Percentiles rank a stretch among this genome's conserved stretches.
Evolutionary conservation across 306 rosid genomes (phyloP).

Genomic region (Inga laurina): DNA sequence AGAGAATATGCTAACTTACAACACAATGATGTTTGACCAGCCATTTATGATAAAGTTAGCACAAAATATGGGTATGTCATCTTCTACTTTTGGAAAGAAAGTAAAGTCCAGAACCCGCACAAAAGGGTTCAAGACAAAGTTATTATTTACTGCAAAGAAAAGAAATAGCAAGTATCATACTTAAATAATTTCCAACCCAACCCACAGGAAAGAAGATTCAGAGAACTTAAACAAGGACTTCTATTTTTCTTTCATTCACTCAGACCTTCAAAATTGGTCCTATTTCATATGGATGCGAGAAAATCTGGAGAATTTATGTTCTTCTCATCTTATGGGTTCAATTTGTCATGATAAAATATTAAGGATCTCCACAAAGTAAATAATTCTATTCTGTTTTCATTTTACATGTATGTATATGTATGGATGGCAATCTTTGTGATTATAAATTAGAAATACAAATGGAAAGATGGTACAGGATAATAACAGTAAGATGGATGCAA

Average conservation of each 20-base stretch:
- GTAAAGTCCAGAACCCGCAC: slow-evolving; percentile 84
- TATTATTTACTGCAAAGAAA: neutral
- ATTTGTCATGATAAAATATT: no score
- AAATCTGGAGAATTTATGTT: no score
- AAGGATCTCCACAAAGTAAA: no score
- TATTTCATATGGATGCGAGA: no score
- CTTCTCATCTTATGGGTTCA: no score
- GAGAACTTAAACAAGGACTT: neutral
- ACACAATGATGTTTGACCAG: slow-evolving; percentile 63
- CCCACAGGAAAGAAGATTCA: neutral
- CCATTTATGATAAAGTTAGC: slow-evolving; percentile 48
- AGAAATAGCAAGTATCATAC: slow-evolving; percentile 6
- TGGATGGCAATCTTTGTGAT: no score
- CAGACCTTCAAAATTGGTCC: no score
- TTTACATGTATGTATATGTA: no score
- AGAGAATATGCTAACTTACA: slow-evolving; percentile 59
- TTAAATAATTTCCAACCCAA: neutral
- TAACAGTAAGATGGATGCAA: no score
- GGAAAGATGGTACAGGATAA: no score
- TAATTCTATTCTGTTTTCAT: no score
- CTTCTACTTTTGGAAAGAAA: slow-evolving; percentile 76
- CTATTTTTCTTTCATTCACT: neutral
- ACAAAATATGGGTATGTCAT: slow-evolving; percentile 89
- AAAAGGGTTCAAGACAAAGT: neutral
- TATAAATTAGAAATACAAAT: no score